These are phyloP conservation scores for Cyberlindnera euphorbiae DNA, from an alignment of 805 yeast species.

Conservation along the genomic window DNA sequence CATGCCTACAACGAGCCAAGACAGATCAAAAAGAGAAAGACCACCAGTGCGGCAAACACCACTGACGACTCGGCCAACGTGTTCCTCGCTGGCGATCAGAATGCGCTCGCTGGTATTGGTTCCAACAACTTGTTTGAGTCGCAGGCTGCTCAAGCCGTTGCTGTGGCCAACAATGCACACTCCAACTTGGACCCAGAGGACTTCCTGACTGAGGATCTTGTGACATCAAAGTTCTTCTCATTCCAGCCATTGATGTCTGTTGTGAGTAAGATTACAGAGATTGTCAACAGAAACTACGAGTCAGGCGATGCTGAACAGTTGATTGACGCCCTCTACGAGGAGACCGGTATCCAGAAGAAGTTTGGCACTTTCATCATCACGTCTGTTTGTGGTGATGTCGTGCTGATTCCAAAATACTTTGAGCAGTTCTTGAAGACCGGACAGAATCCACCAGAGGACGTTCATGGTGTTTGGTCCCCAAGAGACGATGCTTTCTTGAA, in stretches of 20 bases:
- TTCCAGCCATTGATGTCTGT: constrained; percentile 30
- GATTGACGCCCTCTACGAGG: constrained; percentile 36
- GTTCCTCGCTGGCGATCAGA: constrained; percentile 22
- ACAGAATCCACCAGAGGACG: constrained; percentile 37
- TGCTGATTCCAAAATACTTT: constrained; percentile 38
- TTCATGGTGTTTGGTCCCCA: constrained; percentile 43
- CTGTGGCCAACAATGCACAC: constrained; percentile 19
- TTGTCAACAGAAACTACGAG: constrained; percentile 36
- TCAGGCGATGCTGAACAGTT: constrained; percentile 40
- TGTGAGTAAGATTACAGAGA: constrained; percentile 33
- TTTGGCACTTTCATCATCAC: constrained; percentile 40
- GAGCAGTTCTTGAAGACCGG: constrained; percentile 36
- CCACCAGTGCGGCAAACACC: constrained; percentile 2
- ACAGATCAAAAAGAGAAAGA: constrained; percentile 17
- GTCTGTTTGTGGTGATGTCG: constrained; percentile 39
- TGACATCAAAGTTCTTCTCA: constrained; percentile 32
- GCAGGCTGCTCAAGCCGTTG: constrained; percentile 25
- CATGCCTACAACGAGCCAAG: constrained; percentile 13
- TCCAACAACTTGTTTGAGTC: constrained; percentile 14
- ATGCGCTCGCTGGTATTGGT: constrained; percentile 18
- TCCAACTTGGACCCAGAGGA: constrained; percentile 19
- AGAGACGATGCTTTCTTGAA: constrained; percentile 37
- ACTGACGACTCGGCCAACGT: constrained; percentile 11
- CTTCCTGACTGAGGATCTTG: constrained; percentile 32
- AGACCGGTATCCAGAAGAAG: constrained; percentile 37